Evolutionary conservation across 2,329 filamentous ascomycete species (phyloP).

Genomic region (Ascochyta lentis): DNA sequence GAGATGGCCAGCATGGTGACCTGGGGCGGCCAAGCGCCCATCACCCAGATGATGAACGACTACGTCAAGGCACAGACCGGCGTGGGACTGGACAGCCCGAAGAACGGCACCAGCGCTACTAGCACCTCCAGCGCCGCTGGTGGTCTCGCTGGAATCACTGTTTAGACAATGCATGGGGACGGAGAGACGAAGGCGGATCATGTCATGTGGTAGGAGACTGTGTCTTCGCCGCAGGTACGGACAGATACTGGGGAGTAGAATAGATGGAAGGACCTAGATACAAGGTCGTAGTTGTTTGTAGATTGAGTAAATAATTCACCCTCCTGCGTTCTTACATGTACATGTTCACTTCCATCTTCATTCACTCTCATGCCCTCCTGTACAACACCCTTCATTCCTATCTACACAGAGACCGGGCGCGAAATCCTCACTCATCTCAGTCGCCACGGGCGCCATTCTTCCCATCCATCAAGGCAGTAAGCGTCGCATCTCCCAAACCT

Average conservation of each 20-base stretch:
- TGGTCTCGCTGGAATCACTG: conserved; percentile 4
- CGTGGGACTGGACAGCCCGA: conserved; percentile 11
- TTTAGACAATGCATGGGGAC: background rate
- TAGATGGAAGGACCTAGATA: background rate
- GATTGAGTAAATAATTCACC: conserved; percentile 1
- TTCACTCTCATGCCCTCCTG: too few relatives aligned
- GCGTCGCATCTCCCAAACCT: conserved; percentile 8
- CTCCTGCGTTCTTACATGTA: background rate
- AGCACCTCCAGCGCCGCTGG: background rate
- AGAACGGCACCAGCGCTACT: conserved; percentile 7
- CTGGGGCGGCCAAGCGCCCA: conserved; percentile 41
- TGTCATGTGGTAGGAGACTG: conserved; percentile 7
- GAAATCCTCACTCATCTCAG: too few relatives aligned
- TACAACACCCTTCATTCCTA: too few relatives aligned
- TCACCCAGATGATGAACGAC: conserved; percentile 46
- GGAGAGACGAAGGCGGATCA: too few relatives aligned
- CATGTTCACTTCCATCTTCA: background rate
- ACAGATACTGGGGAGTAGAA: background rate
- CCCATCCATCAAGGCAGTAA: background rate
- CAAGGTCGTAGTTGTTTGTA: background rate
- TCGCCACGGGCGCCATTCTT: too few relatives aligned
- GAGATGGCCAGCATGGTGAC: conserved; percentile 35
- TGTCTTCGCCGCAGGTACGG: conserved; percentile 2
- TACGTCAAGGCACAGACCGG: conserved; percentile 40
- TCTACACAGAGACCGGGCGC: too few relatives aligned